phyloP scores from a whole-genome alignment of 2,329 filamentous ascomycete genomes.

The Pseudogymnoascus verrucosus region DNA sequence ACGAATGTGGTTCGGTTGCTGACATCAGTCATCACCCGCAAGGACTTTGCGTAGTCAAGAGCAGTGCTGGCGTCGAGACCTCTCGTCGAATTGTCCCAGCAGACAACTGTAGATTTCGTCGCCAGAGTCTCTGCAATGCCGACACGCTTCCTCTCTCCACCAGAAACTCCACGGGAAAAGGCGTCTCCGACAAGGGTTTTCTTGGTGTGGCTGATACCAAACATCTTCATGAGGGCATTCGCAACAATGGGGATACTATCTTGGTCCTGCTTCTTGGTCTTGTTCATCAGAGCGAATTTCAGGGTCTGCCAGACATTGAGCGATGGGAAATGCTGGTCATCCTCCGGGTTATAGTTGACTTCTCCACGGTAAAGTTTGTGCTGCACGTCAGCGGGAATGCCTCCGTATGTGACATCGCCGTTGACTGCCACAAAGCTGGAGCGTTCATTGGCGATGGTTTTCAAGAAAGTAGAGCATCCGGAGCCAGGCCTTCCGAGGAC shows the following conservation, averaged over 20 bases:
- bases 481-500: conserved; percentile 65
- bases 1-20: conserved; percentile 52
- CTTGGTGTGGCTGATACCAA: conserved; percentile 50
- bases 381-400: conserved; percentile 60
- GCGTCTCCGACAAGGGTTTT: conserved; percentile 50
- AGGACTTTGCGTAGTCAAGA: conserved; percentile 50
- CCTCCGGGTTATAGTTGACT: conserved; percentile 71
- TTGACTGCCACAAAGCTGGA: conserved; percentile 56
- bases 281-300: conserved; percentile 66
- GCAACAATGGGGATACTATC: conserved; percentile 61
- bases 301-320: conserved; percentile 73
- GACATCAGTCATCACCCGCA: conserved; percentile 58
- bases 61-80: conserved; percentile 59
- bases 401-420: conserved; percentile 65
- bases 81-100: conserved; percentile 61
- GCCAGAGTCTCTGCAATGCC: conserved; percentile 44
- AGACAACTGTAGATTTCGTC: conserved; percentile 39
- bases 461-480: conserved; percentile 71
- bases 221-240: conserved; percentile 65
- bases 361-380: conserved; percentile 64
- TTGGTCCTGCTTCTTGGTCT: conserved; percentile 60
- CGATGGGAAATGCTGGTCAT: conserved; percentile 65
- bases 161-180: conserved; percentile 53
- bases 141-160: conserved; percentile 54
- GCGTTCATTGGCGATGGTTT: conserved; percentile 64